Conservation (phyloP, 805 yeast genomes). For the Saitoella complicata region DNA sequence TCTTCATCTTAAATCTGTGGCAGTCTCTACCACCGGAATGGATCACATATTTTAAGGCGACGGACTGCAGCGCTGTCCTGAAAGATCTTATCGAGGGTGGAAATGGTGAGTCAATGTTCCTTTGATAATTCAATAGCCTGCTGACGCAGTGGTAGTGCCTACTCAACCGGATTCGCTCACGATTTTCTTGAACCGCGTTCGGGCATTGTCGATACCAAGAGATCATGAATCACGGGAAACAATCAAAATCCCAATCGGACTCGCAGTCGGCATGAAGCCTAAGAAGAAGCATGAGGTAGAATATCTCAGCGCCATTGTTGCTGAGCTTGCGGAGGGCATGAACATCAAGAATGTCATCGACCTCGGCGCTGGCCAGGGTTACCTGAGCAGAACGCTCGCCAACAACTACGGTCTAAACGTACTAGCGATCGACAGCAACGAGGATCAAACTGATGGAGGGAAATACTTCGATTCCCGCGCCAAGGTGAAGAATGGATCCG, state of each 20-base stretch:
- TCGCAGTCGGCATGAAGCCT: slow-evolving; percentile 14
- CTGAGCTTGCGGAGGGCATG: slow-evolving; percentile 3
- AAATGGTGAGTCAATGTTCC: background rate
- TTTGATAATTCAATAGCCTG: background rate
- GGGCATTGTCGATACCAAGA: slow-evolving; percentile 6
- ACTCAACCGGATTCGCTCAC: slow-evolving; percentile 7
- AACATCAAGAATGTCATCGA: slow-evolving; percentile 11
- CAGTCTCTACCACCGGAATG: slow-evolving; percentile 8
- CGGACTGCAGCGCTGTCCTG: slow-evolving; percentile 4
- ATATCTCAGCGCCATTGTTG: slow-evolving; percentile 6
- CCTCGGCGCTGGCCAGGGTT: slow-evolving; percentile 17
- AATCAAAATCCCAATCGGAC: background rate
- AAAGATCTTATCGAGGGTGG: slow-evolving; percentile 5
- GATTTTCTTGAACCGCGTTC: slow-evolving; percentile 3
- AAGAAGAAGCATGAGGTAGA: slow-evolving; percentile 14
- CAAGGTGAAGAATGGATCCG: no score
- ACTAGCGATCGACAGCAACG: slow-evolving; percentile 11
- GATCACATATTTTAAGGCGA: slow-evolving; percentile 8
- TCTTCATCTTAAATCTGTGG: slow-evolving; percentile 6
- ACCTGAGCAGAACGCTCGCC: slow-evolving; percentile 12
- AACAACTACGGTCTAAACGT: slow-evolving; percentile 8
- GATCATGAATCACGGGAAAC: background rate
- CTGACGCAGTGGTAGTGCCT: background rate
- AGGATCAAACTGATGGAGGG: slow-evolving; percentile 10
- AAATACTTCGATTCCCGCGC: slow-evolving; percentile 6